Evolutionary conservation across 441 rosid species (phyloP), one percentile per base, ranked within the genome.

Genomic region (Flueggea neowawraea): DNA sequence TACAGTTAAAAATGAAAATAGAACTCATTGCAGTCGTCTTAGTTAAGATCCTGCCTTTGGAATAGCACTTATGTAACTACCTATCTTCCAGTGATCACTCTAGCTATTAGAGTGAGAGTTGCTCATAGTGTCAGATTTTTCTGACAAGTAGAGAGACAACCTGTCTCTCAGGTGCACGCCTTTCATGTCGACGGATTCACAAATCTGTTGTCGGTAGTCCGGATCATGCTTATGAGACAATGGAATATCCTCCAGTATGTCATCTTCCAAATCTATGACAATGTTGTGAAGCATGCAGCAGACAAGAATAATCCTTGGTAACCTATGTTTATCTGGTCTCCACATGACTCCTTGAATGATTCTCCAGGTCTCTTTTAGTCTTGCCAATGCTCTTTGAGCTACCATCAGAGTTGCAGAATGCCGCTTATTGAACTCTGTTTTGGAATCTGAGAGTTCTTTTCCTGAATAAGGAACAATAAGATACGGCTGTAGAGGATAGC

Each of bases 261-360:
- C 82, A 12, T 73, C 84, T 70, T 83, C 85, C 82, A 72, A 12
- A 44, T 87, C 90, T 1, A 87, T 78, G 54, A 68, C 69, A 36
- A 87, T 87, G 70, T 87, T 87, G 59, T 84, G 90, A 33, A 87
- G 87, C 83, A 87, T 61, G 74, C 94, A 87, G 73, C 90, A 87
- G 31, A 84, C 90, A 0, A 84, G 78, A 70, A 87, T 78, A 51
- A 84, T 81, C 78, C 94, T 82, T 0, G 88, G 88, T 73, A 84
- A 67, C 71, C 75, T 81, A 52, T 81, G 81, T 52, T 72, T 78
- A 77, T 84, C 94, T 0, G 94, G 94, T 71, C 90, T 76, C 90
- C 90, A 87, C 94, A 83, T 87, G 12, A 78, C 84, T 55, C 85
- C 85, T 1, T 73, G 77, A 60, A 87, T 84, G 69, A 87, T 84